Conservation (phyloP, 2,329 filamentous ascomycete genomes). For the Chalaropsis ovoidea region DNA sequence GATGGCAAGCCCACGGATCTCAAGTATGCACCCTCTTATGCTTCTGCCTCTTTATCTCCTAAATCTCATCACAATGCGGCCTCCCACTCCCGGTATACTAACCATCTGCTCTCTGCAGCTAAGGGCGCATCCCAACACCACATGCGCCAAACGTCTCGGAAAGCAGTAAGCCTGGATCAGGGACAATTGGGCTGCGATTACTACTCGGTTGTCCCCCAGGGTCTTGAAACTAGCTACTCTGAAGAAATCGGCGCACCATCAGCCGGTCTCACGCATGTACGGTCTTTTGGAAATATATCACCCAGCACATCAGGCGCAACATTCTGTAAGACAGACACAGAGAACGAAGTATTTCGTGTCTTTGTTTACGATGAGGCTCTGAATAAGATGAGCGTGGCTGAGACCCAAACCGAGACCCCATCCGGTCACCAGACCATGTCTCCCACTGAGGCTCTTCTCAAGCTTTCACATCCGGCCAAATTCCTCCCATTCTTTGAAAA, state of each 20-base stretch:
- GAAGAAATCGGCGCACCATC: conserved; percentile 35
- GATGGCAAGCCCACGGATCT: conserved; percentile 32
- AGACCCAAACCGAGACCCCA: conserved; percentile 39
- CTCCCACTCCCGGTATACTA: conserved; percentile 11
- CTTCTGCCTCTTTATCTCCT: neutral
- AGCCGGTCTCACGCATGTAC: conserved; percentile 13
- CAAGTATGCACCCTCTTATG: conserved; percentile 16
- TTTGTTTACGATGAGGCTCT: conserved; percentile 54
- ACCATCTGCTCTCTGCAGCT: conserved; percentile 18
- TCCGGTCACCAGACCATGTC: conserved; percentile 33
- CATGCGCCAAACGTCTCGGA: neutral
- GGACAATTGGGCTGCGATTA: conserved; percentile 19
- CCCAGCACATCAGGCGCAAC: conserved; percentile 15
- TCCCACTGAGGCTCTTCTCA: conserved; percentile 50
- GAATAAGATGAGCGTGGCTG: conserved; percentile 50
- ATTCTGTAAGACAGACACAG: conserved; percentile 40
- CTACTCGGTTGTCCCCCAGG: conserved; percentile 40
- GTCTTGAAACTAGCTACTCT: conserved; percentile 40
- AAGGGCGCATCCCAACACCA: neutral
- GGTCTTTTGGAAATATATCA: conserved; percentile 29
- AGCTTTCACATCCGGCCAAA: conserved; percentile 51
- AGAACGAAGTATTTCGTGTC: conserved; percentile 27
- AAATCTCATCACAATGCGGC: conserved; percentile 11
- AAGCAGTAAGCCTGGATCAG: neutral
- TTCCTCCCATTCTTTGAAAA: conserved; percentile 55